Conservation (phyloP, 345 rosid species). For the Hibiscus tridactylites region DNA sequence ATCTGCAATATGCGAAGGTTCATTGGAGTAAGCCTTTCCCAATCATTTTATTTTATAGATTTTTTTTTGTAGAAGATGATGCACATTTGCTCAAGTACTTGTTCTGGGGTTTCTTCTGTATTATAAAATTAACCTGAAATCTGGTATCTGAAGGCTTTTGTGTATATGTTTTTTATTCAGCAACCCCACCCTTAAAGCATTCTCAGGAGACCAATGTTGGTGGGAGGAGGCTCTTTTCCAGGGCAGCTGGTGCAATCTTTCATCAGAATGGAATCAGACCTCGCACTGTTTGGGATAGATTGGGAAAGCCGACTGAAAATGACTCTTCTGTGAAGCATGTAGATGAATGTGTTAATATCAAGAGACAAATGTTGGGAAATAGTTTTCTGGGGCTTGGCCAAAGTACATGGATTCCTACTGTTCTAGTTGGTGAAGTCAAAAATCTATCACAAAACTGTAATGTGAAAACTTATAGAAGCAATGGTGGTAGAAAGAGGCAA, state of each 20-base stretch:
- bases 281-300: constrained; percentile 7
- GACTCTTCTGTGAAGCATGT: neutral
- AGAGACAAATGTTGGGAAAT: neutral
- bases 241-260: constrained; percentile 5
- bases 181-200: neutral
- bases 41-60: neutral
- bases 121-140: neutral
- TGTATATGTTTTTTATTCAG: neutral
- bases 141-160: neutral
- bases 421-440: neutral
- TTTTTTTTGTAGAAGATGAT: neutral
- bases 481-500: constrained; percentile 1
- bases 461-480: neutral
- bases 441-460: neutral
- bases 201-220: constrained; percentile 4
- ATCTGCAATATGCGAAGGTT: neutral
- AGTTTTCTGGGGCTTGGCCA: neutral
- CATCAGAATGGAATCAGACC: neutral
- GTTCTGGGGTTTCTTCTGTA: neutral
- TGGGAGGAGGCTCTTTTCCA: neutral
- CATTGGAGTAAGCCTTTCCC: neutral
- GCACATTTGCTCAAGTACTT: neutral
- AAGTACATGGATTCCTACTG: constrained; percentile 1
- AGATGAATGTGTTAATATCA: neutral
- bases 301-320: constrained; percentile 4